A percentile compares a stretch with the other conserved stretches of the same genome.
Evolutionary conservation across 2,329 filamentous ascomycete species (phyloP).

Genomic region (Alternaria gaisen): DNA sequence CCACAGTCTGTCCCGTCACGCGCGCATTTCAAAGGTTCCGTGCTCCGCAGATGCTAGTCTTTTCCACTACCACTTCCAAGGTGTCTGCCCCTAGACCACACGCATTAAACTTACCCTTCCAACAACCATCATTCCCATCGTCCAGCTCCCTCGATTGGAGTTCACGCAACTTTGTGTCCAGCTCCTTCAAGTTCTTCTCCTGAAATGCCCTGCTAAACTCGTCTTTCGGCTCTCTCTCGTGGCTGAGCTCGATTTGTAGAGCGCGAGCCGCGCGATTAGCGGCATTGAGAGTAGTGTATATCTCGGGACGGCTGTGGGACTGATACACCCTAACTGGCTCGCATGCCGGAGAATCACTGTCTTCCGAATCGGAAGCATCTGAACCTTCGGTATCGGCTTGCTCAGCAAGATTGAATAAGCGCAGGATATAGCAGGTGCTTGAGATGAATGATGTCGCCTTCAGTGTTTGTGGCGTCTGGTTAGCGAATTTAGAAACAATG

Average conservation of each 20-base stretch:
- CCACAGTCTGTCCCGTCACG: neutral
- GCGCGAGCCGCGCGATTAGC: conserved; percentile 39
- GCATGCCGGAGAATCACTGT: neutral
- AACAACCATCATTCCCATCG: conserved; percentile 22
- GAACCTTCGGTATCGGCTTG: conserved; percentile 2
- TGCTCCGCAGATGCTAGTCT: conserved; percentile 34
- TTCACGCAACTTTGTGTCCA: conserved; percentile 24
- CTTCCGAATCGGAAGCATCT: neutral
- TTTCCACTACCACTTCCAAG: conserved; percentile 37
- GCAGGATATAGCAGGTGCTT: conserved; percentile 33
- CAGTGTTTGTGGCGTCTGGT: conserved; percentile 6
- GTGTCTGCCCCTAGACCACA: conserved; percentile 25
- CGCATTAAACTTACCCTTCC: conserved; percentile 36
- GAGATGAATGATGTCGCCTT: conserved; percentile 21
- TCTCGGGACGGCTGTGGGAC: conserved; percentile 22
- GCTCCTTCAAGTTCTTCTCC: conserved; percentile 14
- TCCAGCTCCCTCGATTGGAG: conserved; percentile 12
- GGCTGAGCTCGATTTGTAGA: conserved; percentile 38
- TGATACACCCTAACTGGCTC: conserved; percentile 17
- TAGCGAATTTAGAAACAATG: conserved; percentile 20
- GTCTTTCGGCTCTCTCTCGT: conserved; percentile 19
- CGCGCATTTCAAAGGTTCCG: conserved; percentile 33
- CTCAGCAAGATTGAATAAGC: conserved; percentile 28
- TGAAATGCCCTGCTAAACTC: conserved; percentile 25
- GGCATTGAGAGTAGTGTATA: conserved; percentile 32